phyloP scores from a whole-genome alignment of 768 basidiomycete genomes.

The Mycena albidolilacea region DNA sequence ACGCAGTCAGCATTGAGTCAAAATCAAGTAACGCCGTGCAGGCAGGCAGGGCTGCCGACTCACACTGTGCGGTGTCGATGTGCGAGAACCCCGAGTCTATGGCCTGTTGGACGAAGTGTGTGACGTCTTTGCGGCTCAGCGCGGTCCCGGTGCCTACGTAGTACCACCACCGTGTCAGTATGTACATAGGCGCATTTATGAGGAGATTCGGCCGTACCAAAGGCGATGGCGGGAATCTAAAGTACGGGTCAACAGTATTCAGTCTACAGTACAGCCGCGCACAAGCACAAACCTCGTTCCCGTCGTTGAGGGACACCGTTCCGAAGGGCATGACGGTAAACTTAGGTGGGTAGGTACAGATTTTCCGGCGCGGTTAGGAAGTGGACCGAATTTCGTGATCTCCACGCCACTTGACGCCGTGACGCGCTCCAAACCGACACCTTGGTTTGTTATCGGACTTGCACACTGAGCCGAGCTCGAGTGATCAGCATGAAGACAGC shows the following conservation, averaged over 20 bases:
- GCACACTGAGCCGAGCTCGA: too few species aligned
- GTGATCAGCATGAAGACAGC: too few species aligned
- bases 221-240: slow-evolving; percentile 76
- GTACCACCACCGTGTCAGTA: background rate
- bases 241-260: background rate
- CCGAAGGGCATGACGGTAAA: slow-evolving; percentile 23
- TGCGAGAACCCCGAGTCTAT: slow-evolving; percentile 74
- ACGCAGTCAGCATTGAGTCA: background rate
- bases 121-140: slow-evolving; percentile 63
- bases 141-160: slow-evolving; percentile 62
- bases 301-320: slow-evolving; percentile 35
- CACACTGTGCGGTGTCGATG: slow-evolving; percentile 74
- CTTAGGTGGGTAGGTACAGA: too few species aligned
- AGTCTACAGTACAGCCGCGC: background rate
- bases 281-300: slow-evolving; percentile 25
- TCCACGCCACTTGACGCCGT: too few species aligned
- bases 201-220: slow-evolving; percentile 45
- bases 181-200: background rate
- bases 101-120: slow-evolving; percentile 69
- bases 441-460: too few species aligned
- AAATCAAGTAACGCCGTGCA: background rate
- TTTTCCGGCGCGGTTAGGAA: too few species aligned
- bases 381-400: too few species aligned
- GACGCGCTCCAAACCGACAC: too few species aligned
- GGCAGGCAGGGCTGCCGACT: slow-evolving; percentile 17